Percentiles rank a stretch among this genome's conserved stretches.
These are phyloP conservation scores for Huntiella omanensis DNA, from an alignment of 2,329 filamentous ascomycete species.

Conservation along the genomic window DNA sequence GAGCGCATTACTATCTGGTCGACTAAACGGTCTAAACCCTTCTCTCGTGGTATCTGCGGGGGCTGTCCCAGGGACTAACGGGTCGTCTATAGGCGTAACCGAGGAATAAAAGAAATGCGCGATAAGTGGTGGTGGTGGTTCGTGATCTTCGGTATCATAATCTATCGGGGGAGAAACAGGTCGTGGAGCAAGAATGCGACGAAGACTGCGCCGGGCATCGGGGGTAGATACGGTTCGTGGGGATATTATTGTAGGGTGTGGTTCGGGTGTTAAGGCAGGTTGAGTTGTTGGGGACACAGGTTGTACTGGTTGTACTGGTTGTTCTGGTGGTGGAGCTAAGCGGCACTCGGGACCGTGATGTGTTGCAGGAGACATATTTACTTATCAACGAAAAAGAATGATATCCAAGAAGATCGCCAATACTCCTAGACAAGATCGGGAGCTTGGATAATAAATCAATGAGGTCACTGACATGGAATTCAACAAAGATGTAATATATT, in stretches of 20 bases:
- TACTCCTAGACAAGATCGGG: too few species aligned
- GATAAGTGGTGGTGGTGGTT: slow-evolving; percentile 35
- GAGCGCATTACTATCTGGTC: slow-evolving; percentile 58
- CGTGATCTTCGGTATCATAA: slow-evolving; percentile 22
- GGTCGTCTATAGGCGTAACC: slow-evolving; percentile 68
- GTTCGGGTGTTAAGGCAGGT: not conserved
- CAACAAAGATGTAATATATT: too few species aligned
- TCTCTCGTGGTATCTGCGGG: slow-evolving; percentile 26
- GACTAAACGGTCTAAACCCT: slow-evolving; percentile 58
- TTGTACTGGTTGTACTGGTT: not conserved
- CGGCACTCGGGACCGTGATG: not conserved
- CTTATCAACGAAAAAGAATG: not conserved
- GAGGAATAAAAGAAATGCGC: slow-evolving; percentile 79
- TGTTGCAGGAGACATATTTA: not conserved
- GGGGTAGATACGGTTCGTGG: not conserved
- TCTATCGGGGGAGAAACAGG: not conserved
- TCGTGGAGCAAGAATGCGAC: not conserved
- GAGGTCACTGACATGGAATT: too few species aligned
- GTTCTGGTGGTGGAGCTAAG: not conserved
- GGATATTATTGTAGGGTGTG: not conserved
- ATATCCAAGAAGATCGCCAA: too few species aligned
- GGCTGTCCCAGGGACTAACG: slow-evolving; percentile 47
- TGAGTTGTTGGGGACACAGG: not conserved
- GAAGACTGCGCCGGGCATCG: not conserved
- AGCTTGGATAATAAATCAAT: too few species aligned